These are phyloP conservation scores for Xerocomus nothofagi DNA, from an alignment of 1,284 basidiomycete species.

Conservation along the genomic window DNA sequence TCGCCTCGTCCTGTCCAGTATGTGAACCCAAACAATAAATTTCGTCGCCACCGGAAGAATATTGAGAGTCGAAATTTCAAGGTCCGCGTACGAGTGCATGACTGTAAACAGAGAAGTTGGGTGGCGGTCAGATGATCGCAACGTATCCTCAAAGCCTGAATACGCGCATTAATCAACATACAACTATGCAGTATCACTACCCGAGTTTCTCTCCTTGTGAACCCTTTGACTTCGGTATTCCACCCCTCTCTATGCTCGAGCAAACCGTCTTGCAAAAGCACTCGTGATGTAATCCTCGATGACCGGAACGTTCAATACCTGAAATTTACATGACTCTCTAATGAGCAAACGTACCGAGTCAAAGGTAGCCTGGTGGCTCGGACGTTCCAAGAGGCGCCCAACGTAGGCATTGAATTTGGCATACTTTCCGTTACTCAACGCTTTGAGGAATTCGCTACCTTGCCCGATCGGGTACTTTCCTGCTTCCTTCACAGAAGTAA, in stretches of 20 bases:
- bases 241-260: conserved; percentile 2
- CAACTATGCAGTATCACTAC: not conserved
- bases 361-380: conserved; percentile 33
- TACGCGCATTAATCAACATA: not conserved
- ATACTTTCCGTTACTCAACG: conserved; percentile 28
- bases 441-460: conserved; percentile 29
- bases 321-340: not conserved
- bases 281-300: conserved; percentile 14
- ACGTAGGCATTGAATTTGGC: conserved; percentile 34
- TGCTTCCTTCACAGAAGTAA: conserved; percentile 32
- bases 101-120: no score
- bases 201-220: not conserved
- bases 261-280: not conserved
- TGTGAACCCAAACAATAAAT: no score
- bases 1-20: no score
- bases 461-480: conserved; percentile 32
- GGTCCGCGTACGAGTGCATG: no score
- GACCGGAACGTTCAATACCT: not conserved
- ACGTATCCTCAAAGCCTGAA: no score
- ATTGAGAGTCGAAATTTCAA: no score
- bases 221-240: not conserved
- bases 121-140: no score
- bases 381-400: conserved; percentile 28
- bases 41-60: no score
- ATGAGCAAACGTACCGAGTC: conserved; percentile 28